Evolutionary conservation across 371 early-diverging fungal genomes (phyloP).

Genomic region (Chytridium lagenaria): DNA sequence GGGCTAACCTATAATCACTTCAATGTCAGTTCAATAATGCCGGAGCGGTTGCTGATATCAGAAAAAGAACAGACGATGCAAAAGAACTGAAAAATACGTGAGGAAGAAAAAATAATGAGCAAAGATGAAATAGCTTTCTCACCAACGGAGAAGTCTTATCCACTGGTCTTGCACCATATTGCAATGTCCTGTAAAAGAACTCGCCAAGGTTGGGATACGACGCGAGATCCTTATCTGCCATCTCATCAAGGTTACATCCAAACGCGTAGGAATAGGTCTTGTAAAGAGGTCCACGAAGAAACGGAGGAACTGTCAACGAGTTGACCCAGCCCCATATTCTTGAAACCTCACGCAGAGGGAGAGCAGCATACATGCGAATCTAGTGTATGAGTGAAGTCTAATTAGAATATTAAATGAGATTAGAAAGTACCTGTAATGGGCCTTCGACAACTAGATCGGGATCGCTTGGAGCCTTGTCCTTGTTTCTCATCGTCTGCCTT

Average conservation of each 20-base stretch:
- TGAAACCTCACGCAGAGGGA: conserved; percentile 88
- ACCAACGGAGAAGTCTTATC: conserved; percentile 63
- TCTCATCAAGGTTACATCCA: conserved; percentile 91
- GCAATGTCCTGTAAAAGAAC: conserved; percentile 91
- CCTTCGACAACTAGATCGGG: conserved; percentile 33
- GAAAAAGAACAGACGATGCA: too few species aligned
- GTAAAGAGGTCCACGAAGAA: conserved; percentile 78
- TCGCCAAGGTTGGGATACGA: conserved; percentile 82
- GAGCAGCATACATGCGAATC: conserved; percentile 83
- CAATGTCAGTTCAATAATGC: too few species aligned
- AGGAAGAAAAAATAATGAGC: neutral
- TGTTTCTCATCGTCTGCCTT: neutral
- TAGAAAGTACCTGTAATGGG: conserved; percentile 17
- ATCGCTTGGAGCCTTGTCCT: neutral
- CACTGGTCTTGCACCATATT: conserved; percentile 77
- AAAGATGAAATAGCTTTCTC: conserved; percentile 49
- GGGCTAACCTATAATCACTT: conserved; percentile 69
- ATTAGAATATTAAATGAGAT: neutral
- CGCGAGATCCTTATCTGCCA: conserved; percentile 80
- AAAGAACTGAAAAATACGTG: too few species aligned
- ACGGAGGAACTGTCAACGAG: conserved; percentile 76
- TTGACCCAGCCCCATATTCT: conserved; percentile 90
- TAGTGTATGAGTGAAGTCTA: conserved; percentile 30
- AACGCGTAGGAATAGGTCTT: conserved; percentile 82
- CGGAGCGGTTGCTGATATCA: too few species aligned